These are phyloP conservation scores for Blastobotrys terrestris DNA, from an alignment of 805 yeast species.

Conservation along the genomic window DNA sequence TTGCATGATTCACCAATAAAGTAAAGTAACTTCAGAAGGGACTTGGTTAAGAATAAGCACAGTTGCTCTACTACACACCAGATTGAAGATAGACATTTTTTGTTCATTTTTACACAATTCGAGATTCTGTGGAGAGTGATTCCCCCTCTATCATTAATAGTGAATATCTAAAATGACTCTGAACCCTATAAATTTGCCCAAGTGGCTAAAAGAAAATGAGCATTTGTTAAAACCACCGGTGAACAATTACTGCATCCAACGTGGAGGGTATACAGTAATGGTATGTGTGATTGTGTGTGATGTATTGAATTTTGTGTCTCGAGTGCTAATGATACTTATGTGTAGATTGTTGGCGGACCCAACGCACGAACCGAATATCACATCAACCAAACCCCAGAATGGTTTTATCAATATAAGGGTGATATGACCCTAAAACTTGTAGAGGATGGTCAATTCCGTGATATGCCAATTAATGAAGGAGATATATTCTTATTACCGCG, in stretches of 20 bases:
- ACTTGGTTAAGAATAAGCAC: too few relatives aligned
- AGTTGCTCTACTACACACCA: too few relatives aligned
- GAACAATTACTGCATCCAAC: slow-evolving; percentile 80
- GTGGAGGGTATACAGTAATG: slow-evolving; percentile 93
- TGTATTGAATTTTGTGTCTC: too few relatives aligned
- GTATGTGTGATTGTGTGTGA: slow-evolving; percentile 22
- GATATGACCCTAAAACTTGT: slow-evolving; percentile 79
- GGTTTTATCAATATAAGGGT: slow-evolving; percentile 85
- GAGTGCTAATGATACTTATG: background rate
- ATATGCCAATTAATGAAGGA: slow-evolving; percentile 72
- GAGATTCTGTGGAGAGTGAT: too few relatives aligned
- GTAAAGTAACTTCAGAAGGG: too few relatives aligned
- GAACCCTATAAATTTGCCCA: slow-evolving; percentile 64
- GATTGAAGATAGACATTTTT: too few relatives aligned
- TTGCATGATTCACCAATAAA: background rate
- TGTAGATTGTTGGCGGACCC: slow-evolving; percentile 82
- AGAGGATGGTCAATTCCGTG: slow-evolving; percentile 68
- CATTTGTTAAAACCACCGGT: slow-evolving; percentile 85
- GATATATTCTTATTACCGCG: slow-evolving; percentile 79
- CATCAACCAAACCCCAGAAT: slow-evolving; percentile 90
- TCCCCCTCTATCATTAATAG: too few relatives aligned
- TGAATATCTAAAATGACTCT: too few relatives aligned
- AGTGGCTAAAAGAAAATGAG: slow-evolving; percentile 75
- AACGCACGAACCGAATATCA: slow-evolving; percentile 92
- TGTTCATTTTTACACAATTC: too few relatives aligned